Percentiles rank a stretch among this genome's conserved stretches.
Conservation (phyloP, 345 rosid genomes). For the Lagerstroemia speciosa region DNA sequence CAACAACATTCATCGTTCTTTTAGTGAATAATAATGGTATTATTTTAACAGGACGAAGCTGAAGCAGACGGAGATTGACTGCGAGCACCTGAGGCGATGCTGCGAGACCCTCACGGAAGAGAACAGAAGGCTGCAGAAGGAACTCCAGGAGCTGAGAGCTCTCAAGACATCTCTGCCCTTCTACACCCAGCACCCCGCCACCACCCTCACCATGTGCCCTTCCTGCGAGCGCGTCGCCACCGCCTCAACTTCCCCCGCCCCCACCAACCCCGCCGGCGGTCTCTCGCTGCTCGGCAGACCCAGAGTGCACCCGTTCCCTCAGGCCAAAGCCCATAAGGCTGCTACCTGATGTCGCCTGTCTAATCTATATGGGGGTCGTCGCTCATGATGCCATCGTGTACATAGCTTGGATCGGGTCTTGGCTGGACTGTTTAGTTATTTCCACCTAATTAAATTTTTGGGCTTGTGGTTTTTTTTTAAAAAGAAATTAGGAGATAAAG, state of each 20-base stretch:
- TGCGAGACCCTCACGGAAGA: slow-evolving; percentile 92
- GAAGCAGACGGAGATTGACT: slow-evolving; percentile 98
- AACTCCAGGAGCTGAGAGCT: slow-evolving; percentile 76
- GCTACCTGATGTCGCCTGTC: slow-evolving; percentile 24
- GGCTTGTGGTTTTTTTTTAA: no score
- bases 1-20: no score
- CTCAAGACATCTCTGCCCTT: slow-evolving; percentile 74
- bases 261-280: background rate
- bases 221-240: slow-evolving; percentile 92
- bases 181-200: slow-evolving; percentile 94
- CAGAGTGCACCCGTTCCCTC: slow-evolving; percentile 22
- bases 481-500: background rate
- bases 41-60: slow-evolving; percentile 60
- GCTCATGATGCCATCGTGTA: background rate
- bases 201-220: slow-evolving; percentile 99
- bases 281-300: slow-evolving; percentile 20
- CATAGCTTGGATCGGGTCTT: background rate
- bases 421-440: slow-evolving; percentile 5
- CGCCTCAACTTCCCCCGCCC: slow-evolving; percentile 17
- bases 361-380: background rate
- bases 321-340: slow-evolving; percentile 21
- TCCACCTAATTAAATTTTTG: background rate
- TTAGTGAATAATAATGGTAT: background rate
- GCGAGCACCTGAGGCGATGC: slow-evolving; percentile 90
- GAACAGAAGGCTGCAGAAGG: slow-evolving; percentile 86